Evolutionary conservation across 1,284 basidiomycete genomes (phyloP), one percentile per base, ranked within the genome.

Genomic region (Singerocomus inundabilis): DNA sequence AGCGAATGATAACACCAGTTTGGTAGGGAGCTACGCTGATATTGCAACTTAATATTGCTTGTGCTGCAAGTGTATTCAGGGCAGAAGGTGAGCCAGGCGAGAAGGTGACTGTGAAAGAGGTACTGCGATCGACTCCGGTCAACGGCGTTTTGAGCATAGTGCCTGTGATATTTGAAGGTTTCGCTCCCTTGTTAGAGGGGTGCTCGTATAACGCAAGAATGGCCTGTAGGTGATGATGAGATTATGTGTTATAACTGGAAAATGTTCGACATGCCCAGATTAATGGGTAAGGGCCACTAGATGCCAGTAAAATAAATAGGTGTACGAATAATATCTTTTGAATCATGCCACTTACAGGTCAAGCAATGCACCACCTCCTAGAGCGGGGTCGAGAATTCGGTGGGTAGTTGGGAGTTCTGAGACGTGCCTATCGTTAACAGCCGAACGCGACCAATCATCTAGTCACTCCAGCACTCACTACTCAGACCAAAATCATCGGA

Each of bases 301-400:
- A 41, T 52, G n/a, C 28, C 34, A 21, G 21, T 21, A 21, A 21
- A 46, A 38, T 10, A 15, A 44, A 34, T 49, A 21, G 51, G 43
- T 49, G 29, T 53, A 33, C 29, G n/a, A n/a, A 31, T 33, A 16
- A 15, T 18, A 29, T 34, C 31, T 39, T 46, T 4, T 5, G 12
- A 31, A 48, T 42, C 34, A 2, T 32, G 42, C 28, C 31, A 70
- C 80, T 63, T 57, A 88, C 85, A 93, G 75, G 67, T 96, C 93
- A 36, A 96, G 79, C 32, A 96, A 64, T 8, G 85, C 89, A 1
- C 93, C 93, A 21, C 93, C 93, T 24, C 88, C 93, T 6, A 95
- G 76, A 16, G 72, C 68, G 3, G 93, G 92, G 61, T 93, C 83
- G 56, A 93, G 70, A 57, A 96, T 87, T 32, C 92, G 73, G 71